Evolutionary conservation across 2,329 filamentous ascomycete genomes (phyloP).

Genomic region (Aphanocladium album): DNA sequence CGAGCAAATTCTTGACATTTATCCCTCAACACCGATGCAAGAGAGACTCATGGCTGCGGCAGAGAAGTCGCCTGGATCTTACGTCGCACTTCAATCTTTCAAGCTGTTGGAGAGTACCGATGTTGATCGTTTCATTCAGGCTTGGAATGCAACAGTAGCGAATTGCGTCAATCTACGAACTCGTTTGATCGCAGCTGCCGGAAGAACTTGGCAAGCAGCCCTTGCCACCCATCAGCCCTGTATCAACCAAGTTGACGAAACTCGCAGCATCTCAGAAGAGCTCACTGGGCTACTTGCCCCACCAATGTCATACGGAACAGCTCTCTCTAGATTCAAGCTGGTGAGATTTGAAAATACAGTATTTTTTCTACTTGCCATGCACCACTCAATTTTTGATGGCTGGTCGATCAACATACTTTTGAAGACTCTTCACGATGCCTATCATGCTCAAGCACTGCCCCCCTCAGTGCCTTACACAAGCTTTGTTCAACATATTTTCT

Average conservation of each 20-base stretch:
- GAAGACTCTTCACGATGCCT: neutral
- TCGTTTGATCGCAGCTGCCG: neutral
- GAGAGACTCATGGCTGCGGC: neutral
- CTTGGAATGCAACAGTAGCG: constrained; percentile 8
- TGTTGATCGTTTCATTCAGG: constrained; percentile 9
- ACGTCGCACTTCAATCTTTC: constrained; percentile 11
- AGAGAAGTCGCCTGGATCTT: constrained; percentile 9
- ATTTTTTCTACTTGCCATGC: neutral
- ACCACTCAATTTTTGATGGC: constrained; percentile 1
- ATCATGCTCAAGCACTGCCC: neutral
- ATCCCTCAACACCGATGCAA: neutral
- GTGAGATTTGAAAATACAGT: neutral
- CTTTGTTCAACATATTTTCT: neutral
- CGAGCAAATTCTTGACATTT: neutral
- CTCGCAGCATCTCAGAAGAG: neutral
- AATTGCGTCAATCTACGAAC: constrained; percentile 15
- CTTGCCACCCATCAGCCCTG: neutral
- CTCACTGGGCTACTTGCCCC: neutral
- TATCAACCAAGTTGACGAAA: neutral
- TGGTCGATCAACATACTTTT: neutral
- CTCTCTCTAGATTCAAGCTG: neutral
- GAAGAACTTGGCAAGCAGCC: neutral
- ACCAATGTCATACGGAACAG: neutral
- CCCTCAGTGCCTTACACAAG: neutral
- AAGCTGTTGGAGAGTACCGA: neutral